Evolutionary conservation across 2,329 filamentous ascomycete species (phyloP), one percentile per base, ranked within the genome.

Genomic region (Phymatotrichopsis omnivora): DNA sequence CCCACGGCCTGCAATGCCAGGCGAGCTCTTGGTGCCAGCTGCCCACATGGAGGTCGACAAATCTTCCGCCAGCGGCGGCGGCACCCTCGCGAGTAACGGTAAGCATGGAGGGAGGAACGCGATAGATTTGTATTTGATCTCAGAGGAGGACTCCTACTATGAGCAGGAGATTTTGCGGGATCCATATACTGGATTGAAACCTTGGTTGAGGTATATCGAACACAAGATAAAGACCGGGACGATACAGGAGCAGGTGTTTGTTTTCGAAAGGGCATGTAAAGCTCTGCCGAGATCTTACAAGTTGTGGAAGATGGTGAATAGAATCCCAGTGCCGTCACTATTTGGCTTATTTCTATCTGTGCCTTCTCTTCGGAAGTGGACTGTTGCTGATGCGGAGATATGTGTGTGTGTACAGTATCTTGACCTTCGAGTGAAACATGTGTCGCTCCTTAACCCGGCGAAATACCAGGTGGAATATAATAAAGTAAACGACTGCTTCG

Each of bases 251-350:
- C 89, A 93, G 66, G 83, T 86, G 40, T 82, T 81, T 61, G 75
- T 80, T 28, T 82, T 96, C 68, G 91, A 96, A 67, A 78, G 91
- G 60, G 89, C 91, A 47, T 95, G 89, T 64, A 72, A 76, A 53
- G 82, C 93, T 59, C 74, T 98, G 34, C 91, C 91, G 38, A 77
- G 91, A 57, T 96, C 89, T 22, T 98, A 94, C 70, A 98, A 98
- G 68, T 72, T 98, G 37, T 98, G 91, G 91, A 96, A 94, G 67
- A 78, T 93, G 76, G 80, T 85, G 67, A 48, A 66, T 38, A n/a
- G 11, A 16, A 25, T 24, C 12, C 57, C 47, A 57, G 42, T 47
- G 25, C 33, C 25, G 32, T 39, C 42, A n/a, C n/a, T n/a, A n/a
- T n/a, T n/a, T n/a, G n/a, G n/a, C n/a, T 3, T 17, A 19, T 22